These are phyloP conservation scores for Penicillium robsamsonii DNA, from an alignment of 495 filamentous ascomycete species.

Conservation along the genomic window DNA sequence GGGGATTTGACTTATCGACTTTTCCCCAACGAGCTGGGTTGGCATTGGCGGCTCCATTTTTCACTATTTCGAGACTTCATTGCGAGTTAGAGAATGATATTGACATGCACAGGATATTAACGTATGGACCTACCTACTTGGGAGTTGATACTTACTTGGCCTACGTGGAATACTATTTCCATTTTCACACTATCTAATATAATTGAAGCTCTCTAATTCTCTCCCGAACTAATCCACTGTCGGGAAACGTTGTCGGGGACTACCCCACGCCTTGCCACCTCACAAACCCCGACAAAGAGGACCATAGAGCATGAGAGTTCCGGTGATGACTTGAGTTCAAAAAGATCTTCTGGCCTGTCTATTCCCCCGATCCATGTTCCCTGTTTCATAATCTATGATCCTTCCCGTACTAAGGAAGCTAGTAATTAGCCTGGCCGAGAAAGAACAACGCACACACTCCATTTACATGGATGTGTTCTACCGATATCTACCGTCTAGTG, in stretches of 20 bases:
- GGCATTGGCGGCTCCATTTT: neutral
- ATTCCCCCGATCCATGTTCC: neutral
- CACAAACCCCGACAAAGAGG: neutral
- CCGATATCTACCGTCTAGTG: neutral
- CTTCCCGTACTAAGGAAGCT: neutral
- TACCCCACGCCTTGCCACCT: neutral
- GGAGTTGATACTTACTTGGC: too few species aligned
- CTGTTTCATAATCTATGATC: neutral
- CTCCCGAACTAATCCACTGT: neutral
- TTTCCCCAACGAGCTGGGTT: conserved; percentile 6
- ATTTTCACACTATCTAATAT: too few species aligned
- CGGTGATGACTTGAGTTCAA: too few species aligned
- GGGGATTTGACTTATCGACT: conserved; percentile 19
- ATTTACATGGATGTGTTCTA: neutral
- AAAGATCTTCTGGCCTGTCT: neutral
- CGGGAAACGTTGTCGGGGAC: neutral
- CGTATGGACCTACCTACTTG: too few species aligned
- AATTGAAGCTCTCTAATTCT: neutral
- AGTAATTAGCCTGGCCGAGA: neutral
- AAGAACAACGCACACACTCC: neutral
- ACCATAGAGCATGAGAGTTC: neutral
- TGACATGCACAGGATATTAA: neutral
- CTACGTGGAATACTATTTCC: too few species aligned
- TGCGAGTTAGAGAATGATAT: neutral
- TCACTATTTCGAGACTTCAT: neutral